Percentiles rank a stretch among this genome's conserved stretches.
These are phyloP conservation scores for Capronia americana DNA, from an alignment of 2,329 filamentous ascomycete species.

Conservation along the genomic window DNA sequence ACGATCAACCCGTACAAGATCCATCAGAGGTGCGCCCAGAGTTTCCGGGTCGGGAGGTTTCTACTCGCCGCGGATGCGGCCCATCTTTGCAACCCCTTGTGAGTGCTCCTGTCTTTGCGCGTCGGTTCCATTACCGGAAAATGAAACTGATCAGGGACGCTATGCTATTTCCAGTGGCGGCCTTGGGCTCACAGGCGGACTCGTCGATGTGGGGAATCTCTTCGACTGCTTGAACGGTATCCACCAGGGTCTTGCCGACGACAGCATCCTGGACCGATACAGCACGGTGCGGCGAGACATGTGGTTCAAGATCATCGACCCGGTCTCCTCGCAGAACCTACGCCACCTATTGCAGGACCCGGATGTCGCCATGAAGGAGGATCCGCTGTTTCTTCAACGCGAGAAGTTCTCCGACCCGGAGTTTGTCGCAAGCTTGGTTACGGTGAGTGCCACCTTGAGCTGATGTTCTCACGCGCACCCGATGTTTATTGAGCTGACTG, in stretches of 20 bases:
- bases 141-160: background rate
- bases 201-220: conserved; percentile 67
- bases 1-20: conserved; percentile 67
- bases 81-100: conserved; percentile 52
- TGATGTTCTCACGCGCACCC: background rate
- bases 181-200: conserved; percentile 67
- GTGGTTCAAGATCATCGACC: conserved; percentile 49
- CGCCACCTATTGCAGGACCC: conserved; percentile 47
- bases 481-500: background rate
- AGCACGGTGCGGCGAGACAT: conserved; percentile 49
- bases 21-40: conserved; percentile 65
- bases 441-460: background rate
- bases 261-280: conserved; percentile 53
- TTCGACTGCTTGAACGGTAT: conserved; percentile 63
- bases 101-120: background rate
- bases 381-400: conserved; percentile 34
- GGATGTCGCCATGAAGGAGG: conserved; percentile 46
- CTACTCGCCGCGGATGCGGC: conserved; percentile 67
- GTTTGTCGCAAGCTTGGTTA: conserved; percentile 10
- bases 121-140: background rate
- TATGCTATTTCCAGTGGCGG: conserved; percentile 56
- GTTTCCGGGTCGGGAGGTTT: conserved; percentile 64
- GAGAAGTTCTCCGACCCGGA: conserved; percentile 33
- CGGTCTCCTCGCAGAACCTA: conserved; percentile 52
- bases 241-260: conserved; percentile 48